A percentile compares a stretch with the other conserved stretches of the same genome.
Conservation (phyloP, 192 early-diverging fungal species). For the Podila horticola region DNA sequence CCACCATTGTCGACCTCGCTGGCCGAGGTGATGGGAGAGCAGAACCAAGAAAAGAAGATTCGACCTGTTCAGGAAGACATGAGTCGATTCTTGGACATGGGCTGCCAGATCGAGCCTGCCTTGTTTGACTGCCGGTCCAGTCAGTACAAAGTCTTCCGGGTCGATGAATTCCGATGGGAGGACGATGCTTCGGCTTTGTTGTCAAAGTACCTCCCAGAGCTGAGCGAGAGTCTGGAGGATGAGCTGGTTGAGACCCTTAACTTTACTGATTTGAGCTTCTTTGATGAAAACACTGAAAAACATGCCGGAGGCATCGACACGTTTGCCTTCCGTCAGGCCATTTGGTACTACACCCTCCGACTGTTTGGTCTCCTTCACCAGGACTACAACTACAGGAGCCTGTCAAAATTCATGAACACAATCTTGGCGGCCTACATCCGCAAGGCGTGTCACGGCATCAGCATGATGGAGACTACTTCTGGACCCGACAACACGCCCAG, state of each 20-base stretch:
- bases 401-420: constrained; percentile 57
- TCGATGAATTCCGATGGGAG: constrained; percentile 68
- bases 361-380: constrained; percentile 64
- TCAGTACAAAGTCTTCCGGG: constrained; percentile 53
- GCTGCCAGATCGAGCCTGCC: constrained; percentile 34
- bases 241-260: constrained; percentile 62
- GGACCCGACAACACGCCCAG: background rate
- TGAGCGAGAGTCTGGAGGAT: constrained; percentile 61
- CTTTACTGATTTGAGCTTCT: constrained; percentile 64
- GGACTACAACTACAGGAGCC: constrained; percentile 61
- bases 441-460: constrained; percentile 55
- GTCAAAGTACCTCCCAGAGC: constrained; percentile 58
- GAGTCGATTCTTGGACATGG: constrained; percentile 53
- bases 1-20: constrained; percentile 26
- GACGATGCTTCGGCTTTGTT: constrained; percentile 62
- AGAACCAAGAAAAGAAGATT: constrained; percentile 26
- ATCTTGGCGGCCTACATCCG: constrained; percentile 56
- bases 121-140: constrained; percentile 48
- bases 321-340: constrained; percentile 62
- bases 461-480: constrained; percentile 13
- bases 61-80: constrained; percentile 60
- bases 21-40: constrained; percentile 6
- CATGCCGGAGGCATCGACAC: constrained; percentile 63
- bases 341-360: constrained; percentile 64
- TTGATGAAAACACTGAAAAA: constrained; percentile 54